Evolutionary conservation across 129 eudicot genomes (phyloP).

Genomic region (Silybum marianum): DNA sequence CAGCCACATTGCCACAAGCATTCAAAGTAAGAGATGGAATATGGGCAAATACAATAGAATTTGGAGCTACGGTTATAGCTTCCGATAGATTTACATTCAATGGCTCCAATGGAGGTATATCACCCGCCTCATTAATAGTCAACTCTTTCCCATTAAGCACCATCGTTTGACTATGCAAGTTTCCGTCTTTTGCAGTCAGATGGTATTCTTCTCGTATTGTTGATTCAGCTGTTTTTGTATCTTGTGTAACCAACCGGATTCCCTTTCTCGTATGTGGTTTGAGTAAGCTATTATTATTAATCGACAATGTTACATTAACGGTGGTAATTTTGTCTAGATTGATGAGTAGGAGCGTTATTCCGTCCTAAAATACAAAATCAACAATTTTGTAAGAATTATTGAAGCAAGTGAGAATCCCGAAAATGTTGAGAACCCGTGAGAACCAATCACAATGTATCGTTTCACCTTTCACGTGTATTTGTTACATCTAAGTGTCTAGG

Average conservation of each 20-base stretch:
- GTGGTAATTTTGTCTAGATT: constrained; percentile 61
- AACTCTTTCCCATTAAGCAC: constrained; percentile 62
- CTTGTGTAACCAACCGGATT: constrained; percentile 29
- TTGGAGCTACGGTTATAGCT: constrained; percentile 57
- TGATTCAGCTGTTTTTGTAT: constrained; percentile 5
- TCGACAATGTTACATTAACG: constrained; percentile 34
- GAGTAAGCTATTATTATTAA: constrained; percentile 13
- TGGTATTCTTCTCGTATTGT: constrained; percentile 68
- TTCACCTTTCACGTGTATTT: too few relatives aligned
- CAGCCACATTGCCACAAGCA: constrained; percentile 44
- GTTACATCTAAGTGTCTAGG: neutral
- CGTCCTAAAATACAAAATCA: constrained; percentile 50
- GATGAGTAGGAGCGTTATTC: constrained; percentile 58
- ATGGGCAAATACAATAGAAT: constrained; percentile 64
- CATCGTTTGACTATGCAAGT: constrained; percentile 76
- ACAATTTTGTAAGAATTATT: neutral
- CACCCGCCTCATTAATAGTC: constrained; percentile 40
- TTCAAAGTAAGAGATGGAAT: constrained; percentile 53
- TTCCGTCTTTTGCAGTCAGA: constrained; percentile 64
- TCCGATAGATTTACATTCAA: constrained; percentile 44
- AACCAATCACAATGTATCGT: neutral
- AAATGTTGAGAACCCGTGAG: too few relatives aligned
- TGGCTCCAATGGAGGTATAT: constrained; percentile 58
- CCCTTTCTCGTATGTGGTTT: constrained; percentile 26
- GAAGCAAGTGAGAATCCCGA: neutral